Evolutionary conservation across 148 eudicot genomes (phyloP), one percentile per base, ranked within the genome.

Genomic region (Chenopodium suecicum): DNA sequence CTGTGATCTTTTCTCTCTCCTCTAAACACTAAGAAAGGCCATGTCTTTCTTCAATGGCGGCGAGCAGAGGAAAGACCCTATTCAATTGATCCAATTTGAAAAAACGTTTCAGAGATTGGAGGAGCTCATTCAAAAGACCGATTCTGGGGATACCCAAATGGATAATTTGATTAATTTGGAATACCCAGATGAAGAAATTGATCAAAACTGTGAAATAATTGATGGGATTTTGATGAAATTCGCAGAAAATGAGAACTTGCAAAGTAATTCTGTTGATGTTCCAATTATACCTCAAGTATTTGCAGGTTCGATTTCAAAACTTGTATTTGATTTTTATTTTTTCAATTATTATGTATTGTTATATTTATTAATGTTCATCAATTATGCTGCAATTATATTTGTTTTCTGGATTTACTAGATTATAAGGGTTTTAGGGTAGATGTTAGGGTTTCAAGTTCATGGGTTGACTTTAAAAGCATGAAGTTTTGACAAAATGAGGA

Each of bases 51-150:
- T 13, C 50, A 67, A 72, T 86, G 78, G 16, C 85, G 73, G 70
- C 62, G 19, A 56, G 22, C 62, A 56, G 4, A 56, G 62, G 20
- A 56, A 56, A 56, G 22, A 56, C 7, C 62, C 62, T 14, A 56
- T 56, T 56, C 62, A 56, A 14, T 56, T 17, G 62, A 17, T 17
- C 4, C 22, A 56, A 56, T 16, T 56, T 14, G 62, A 56, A 4
- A 4, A 56, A 14, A 56, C 62, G 5, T 56, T 56, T 56, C 62
- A 56, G 19, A 83, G 69, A 25, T 87, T 87, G 76, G 91, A 89
- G 81, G 89, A 79, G 70, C 84, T 88, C 20, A 82, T 88, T 77
- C 89, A 80, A 83, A 87, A 58, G 81, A 83, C 90, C 83, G 82
- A 88, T 79, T 88, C 76, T 85, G 88, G 85, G 58, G 83, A 46